Percentiles rank a stretch among this genome's conserved stretches.
Evolutionary conservation across 2,329 filamentous ascomycete genomes (phyloP).

Genomic region (Verticillium zaregamsianum): DNA sequence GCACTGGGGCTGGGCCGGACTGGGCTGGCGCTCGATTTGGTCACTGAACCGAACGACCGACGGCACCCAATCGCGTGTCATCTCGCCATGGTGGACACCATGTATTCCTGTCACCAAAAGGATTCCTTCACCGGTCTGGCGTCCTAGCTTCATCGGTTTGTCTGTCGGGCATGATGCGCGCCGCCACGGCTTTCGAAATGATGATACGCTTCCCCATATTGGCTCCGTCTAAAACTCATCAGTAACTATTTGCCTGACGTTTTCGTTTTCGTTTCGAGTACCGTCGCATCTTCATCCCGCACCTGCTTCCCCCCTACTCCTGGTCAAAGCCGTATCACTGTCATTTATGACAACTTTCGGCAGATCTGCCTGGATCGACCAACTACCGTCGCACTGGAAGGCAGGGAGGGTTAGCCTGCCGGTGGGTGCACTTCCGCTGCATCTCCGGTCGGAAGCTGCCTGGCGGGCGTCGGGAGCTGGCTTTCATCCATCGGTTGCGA

Average conservation of each 20-base stretch:
- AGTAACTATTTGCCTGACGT: not conserved
- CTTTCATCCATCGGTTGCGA: not conserved
- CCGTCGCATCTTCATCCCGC: not conserved
- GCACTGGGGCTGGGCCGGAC: not conserved
- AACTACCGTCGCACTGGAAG: not conserved
- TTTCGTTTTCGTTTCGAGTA: not conserved
- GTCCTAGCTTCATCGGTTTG: no score
- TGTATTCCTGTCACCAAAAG: no score
- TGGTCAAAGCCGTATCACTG: not conserved
- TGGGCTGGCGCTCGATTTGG: not conserved
- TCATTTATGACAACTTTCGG: not conserved
- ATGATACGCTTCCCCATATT: not conserved
- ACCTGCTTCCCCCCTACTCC: not conserved
- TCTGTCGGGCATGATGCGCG: no score
- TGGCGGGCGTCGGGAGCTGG: not conserved
- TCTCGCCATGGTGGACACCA: no score
- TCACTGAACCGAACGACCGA: no score
- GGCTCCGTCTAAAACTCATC: not conserved
- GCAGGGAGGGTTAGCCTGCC: not conserved
- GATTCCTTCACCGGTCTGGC: no score
- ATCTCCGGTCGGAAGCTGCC: not conserved
- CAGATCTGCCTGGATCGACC: not conserved
- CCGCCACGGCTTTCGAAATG: no score
- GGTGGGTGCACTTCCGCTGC: not conserved
- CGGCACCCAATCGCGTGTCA: no score